Evolutionary conservation across 352 stramenopile genomes (phyloP).

Genomic region (Phytopythium cucurbitacearum): DNA sequence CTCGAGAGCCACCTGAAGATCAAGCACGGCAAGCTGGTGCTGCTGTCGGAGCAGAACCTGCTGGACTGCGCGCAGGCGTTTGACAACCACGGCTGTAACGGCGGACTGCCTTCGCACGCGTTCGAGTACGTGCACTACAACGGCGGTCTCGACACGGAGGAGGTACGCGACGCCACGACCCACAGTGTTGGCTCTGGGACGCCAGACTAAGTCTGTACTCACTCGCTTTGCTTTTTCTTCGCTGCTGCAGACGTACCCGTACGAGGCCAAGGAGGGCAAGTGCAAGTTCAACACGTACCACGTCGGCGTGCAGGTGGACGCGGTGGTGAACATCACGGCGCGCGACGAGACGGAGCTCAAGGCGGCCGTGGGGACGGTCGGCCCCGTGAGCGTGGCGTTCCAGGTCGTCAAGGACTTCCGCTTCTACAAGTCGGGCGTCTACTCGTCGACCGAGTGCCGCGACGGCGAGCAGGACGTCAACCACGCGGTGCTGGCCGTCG

Average conservation of each 20-base stretch:
- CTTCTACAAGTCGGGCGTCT: slow-evolving; percentile 88
- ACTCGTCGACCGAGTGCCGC: slow-evolving; percentile 81
- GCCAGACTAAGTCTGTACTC: background rate
- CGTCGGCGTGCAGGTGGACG: slow-evolving; percentile 62
- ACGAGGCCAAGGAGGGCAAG: slow-evolving; percentile 69
- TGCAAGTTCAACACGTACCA: slow-evolving; percentile 80
- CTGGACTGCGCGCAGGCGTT: slow-evolving; percentile 93
- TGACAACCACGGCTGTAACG: slow-evolving; percentile 95
- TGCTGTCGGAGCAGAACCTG: slow-evolving; percentile 97
- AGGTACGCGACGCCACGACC: slow-evolving; percentile 15
- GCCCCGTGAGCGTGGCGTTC: slow-evolving; percentile 83
- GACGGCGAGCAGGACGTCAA: slow-evolving; percentile 84
- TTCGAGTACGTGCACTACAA: slow-evolving; percentile 96
- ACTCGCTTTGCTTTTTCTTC: slow-evolving; percentile 2
- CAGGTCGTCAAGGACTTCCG: slow-evolving; percentile 87
- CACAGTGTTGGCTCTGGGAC: no score
- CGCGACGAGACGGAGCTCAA: slow-evolving; percentile 74
- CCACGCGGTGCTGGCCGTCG: slow-evolving; percentile 94
- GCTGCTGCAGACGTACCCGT: slow-evolving; percentile 51
- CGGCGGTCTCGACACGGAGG: slow-evolving; percentile 78
- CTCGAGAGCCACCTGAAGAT: slow-evolving; percentile 97
- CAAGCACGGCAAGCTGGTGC: slow-evolving; percentile 87
- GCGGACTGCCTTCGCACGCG: slow-evolving; percentile 95
- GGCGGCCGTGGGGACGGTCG: slow-evolving; percentile 53
- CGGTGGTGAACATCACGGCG: slow-evolving; percentile 84